Base-by-base conservation (phyloP, 106 monocot genomes). In the Cymbidium sinense region DNA sequence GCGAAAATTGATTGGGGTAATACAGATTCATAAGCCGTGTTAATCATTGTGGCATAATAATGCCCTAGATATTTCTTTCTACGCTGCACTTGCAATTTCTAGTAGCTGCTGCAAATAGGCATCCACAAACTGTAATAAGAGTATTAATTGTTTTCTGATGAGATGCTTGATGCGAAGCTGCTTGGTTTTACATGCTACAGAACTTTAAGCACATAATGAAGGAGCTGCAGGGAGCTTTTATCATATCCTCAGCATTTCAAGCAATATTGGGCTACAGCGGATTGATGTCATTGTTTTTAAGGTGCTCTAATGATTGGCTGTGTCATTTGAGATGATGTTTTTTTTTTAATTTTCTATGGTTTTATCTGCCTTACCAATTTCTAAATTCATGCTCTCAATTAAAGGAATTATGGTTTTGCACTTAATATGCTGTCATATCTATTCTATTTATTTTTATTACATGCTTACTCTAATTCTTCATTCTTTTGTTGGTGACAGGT, bases 171-270 rank as follows among this genome's bases (percentile, higher is more conserved):
- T 65, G 70, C 1, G 33, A 34, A 34, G 41, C 21, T 13, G 2
- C 43, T 70, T 70, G 6, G 9, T 73, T 37, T 73, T 25, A 0
- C 41, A 5, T 74, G 20, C 69, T 87, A 80, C 93, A 96, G 96
- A 96, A 86, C 9, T 96, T 96, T 71, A 96, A 83, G 77, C 96
- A 96, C 72, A 89, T 96, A 76, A 96, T 96, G 96, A 96, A 94
- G 88, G 91, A 93, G 80, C 81, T 96, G 41, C 96, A 96, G 67
- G 96, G 96, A 54, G 89, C 96, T 69, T 85, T 96, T 69, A 96
- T 96, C 43, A 91, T 96, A 71, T 91, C 93, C 55, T 87, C 93
- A 55, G 86, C 89, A 72, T 93, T 96, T 82, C 96, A 96, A 88
- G 89, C 91, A 50, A 41, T 96, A 67, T 76, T 96, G 61, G 96